These are phyloP conservation scores for Candolleomyces aberdarensis DNA, from an alignment of 768 basidiomycete species.

Conservation along the genomic window DNA sequence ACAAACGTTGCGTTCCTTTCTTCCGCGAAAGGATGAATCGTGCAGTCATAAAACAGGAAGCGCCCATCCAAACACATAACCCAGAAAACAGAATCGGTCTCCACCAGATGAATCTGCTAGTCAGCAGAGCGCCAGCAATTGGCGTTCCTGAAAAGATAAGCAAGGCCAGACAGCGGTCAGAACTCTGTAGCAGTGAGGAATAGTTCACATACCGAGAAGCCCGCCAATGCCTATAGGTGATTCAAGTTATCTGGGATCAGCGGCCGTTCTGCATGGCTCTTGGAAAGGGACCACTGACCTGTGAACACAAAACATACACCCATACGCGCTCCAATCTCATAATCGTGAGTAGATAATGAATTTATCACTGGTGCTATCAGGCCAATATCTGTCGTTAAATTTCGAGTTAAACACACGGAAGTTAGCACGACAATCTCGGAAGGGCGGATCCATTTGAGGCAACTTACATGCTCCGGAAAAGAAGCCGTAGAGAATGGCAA, in stretches of 20 bases:
- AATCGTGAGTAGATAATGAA: constrained; percentile 38
- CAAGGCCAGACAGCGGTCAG: neutral
- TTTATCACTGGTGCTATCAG: constrained; percentile 44
- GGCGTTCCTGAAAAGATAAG: constrained; percentile 41
- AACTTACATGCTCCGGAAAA: constrained; percentile 44
- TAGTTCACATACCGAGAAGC: constrained; percentile 30
- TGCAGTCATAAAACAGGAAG: constrained; percentile 26
- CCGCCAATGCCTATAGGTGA: constrained; percentile 35
- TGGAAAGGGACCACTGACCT: constrained; percentile 25
- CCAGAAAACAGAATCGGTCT: constrained; percentile 54
- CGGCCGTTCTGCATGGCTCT: neutral
- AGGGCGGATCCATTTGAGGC: neutral
- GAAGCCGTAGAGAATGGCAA: constrained; percentile 44
- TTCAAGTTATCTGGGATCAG: constrained; percentile 4
- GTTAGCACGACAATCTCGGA: neutral
- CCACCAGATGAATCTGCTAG: constrained; percentile 54
- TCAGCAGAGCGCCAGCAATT: constrained; percentile 54
- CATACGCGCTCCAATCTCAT: constrained; percentile 55
- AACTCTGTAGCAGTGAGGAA: neutral
- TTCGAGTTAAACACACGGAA: constrained; percentile 7
- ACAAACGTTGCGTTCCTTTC: constrained; percentile 22
- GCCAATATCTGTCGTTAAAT: constrained; percentile 28
- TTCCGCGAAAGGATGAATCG: constrained; percentile 22
- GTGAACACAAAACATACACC: constrained; percentile 48
- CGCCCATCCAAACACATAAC: constrained; percentile 28